Percentiles rank a stretch among this genome's conserved stretches.
These are phyloP conservation scores for Cynanchum wilfordii DNA, from an alignment of 257 asterid genomes.

Conservation along the genomic window DNA sequence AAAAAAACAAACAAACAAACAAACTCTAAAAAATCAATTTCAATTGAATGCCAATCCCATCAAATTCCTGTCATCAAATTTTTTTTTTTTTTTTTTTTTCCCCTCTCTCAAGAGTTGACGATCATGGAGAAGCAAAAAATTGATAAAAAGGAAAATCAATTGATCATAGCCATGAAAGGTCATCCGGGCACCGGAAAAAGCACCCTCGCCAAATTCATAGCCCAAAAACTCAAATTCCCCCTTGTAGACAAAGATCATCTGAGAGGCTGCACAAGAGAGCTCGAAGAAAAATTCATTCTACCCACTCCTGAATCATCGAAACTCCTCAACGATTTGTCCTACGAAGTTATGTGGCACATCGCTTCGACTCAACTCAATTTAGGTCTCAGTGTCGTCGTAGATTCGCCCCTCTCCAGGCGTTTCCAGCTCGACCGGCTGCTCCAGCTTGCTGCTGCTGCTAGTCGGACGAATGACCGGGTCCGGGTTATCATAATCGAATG, in stretches of 20 bases:
- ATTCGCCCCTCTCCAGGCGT: conserved; percentile 61
- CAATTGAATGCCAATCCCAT: not conserved
- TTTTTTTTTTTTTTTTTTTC: not conserved
- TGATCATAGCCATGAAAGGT: conserved; percentile 75
- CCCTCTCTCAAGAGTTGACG: not conserved
- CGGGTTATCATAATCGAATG: conserved; percentile 52
- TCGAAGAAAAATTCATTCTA: conserved; percentile 32
- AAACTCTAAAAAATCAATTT: not conserved
- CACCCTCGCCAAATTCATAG: conserved; percentile 54
- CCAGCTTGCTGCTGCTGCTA: conserved; percentile 29
- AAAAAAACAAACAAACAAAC: not conserved
- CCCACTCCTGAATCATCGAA: conserved; percentile 29
- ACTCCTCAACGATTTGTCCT: conserved; percentile 61
- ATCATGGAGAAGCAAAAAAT: conserved; percentile 21
- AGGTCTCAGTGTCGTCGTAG: conserved; percentile 53
- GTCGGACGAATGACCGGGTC: conserved; percentile 23
- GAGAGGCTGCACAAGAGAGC: conserved; percentile 44
- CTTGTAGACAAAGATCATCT: conserved; percentile 69
- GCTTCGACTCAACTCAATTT: conserved; percentile 46
- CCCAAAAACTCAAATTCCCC: conserved; percentile 51
- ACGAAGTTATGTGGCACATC: conserved; percentile 55
- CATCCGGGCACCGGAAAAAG: conserved; percentile 86
- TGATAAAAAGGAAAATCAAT: conserved; percentile 15
- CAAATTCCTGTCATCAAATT: not conserved
- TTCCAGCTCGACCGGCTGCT: conserved; percentile 43